These are phyloP conservation scores for Picea abies DNA, from an alignment of 83 land plant species.

Conservation along the genomic window DNA sequence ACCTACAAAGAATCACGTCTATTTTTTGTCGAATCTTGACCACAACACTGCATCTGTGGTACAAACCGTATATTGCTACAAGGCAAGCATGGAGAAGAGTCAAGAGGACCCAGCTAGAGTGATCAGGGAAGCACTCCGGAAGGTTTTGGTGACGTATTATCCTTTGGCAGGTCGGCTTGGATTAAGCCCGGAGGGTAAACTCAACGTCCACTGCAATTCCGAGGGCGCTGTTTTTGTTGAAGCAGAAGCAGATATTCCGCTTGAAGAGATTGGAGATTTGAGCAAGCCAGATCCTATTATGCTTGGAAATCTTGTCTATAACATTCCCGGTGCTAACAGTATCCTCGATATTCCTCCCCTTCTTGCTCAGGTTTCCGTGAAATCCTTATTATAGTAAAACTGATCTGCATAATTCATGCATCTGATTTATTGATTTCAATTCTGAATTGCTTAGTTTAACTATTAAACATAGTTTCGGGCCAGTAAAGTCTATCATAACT, in stretches of 20 bases:
- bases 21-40: conserved; percentile 73
- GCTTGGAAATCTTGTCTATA: too few species aligned
- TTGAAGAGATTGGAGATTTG: conserved; percentile 64
- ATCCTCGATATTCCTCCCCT: too few species aligned
- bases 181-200: conserved; percentile 74
- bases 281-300: too few species aligned
- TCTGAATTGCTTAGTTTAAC: too few species aligned
- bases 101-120: conserved; percentile 47
- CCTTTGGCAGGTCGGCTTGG: conserved; percentile 90
- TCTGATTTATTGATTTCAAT: too few species aligned
- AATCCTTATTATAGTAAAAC: too few species aligned
- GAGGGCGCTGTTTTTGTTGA: conserved; percentile 91
- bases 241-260: conserved; percentile 54
- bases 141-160: conserved; percentile 71
- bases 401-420: too few species aligned
- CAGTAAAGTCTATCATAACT: too few species aligned
- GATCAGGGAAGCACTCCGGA: conserved; percentile 57
- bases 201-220: conserved; percentile 69
- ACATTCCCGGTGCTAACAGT: too few species aligned
- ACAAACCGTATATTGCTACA: conserved; percentile 61
- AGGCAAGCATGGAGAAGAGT: conserved; percentile 37
- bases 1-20: conserved; percentile 53
- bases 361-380: too few species aligned
- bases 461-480: too few species aligned
- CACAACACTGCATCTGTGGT: conserved; percentile 58